Conservation (phyloP, 2,329 filamentous ascomycete genomes). For the Cercospora citrullina region DNA sequence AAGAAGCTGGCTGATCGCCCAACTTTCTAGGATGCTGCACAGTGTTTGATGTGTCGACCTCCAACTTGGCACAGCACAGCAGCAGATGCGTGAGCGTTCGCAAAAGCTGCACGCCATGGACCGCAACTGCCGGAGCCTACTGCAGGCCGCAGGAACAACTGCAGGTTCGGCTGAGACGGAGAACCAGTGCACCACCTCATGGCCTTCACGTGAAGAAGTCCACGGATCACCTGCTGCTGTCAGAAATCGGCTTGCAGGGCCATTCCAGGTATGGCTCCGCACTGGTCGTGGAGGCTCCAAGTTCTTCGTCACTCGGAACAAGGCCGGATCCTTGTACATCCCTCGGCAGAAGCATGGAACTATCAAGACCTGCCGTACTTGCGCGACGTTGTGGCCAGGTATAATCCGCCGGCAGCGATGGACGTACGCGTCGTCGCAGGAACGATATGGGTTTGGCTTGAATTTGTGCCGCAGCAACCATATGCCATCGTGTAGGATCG, state of each 20-base stretch:
- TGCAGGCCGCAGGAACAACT: not conserved
- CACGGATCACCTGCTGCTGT: not conserved
- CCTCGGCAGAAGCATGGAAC: slow-evolving; percentile 5
- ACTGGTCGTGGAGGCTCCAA: slow-evolving; percentile 2
- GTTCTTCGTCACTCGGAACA: not conserved
- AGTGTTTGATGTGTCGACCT: not conserved
- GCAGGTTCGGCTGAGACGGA: slow-evolving; percentile 7
- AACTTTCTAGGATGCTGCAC: not conserved
- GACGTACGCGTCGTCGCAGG: not conserved
- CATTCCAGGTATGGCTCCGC: not conserved
- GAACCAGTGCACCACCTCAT: not conserved
- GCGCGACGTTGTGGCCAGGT: not conserved
- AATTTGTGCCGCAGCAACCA: not conserved
- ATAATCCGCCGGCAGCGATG: not conserved
- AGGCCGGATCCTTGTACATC: slow-evolving; percentile 1
- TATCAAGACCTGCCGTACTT: not conserved
- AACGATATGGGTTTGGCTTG: not conserved
- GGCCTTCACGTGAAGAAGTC: not conserved
- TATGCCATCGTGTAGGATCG: not conserved
- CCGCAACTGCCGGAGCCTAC: not conserved
- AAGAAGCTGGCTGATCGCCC: not conserved
- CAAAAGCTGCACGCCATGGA: not conserved
- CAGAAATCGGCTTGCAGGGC: not conserved
- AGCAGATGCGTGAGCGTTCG: not conserved
- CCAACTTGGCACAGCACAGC: not conserved